Percentiles rank a stretch among this genome's conserved stretches.
Evolutionary conservation across 805 yeast species (phyloP).

Genomic region (Lipomyces yamadae): DNA sequence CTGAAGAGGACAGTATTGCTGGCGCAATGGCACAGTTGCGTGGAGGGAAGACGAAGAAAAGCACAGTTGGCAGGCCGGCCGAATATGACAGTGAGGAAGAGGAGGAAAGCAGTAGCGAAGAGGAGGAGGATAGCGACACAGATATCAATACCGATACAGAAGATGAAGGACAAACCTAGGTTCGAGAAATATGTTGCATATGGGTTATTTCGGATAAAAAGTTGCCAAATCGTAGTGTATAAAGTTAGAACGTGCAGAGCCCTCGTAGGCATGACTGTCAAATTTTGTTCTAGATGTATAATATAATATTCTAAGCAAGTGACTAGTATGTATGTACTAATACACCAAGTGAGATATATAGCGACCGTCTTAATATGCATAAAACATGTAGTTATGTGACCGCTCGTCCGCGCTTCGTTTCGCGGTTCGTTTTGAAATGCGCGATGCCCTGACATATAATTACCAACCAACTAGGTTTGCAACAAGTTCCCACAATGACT

Average conservation of each 20-base stretch:
- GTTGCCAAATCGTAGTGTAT: too few species aligned
- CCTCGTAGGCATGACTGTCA: background rate
- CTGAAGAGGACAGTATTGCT: conserved; percentile 75
- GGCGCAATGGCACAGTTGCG: conserved; percentile 74
- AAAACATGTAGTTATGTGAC: background rate
- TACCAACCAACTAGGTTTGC: background rate
- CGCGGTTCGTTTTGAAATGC: background rate
- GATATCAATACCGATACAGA: conserved; percentile 42
- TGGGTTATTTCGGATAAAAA: background rate
- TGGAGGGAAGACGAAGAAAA: conserved; percentile 59
- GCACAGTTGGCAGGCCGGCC: conserved; percentile 47
- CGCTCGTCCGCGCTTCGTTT: too few species aligned
- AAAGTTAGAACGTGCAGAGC: too few species aligned
- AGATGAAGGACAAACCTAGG: conserved; percentile 29
- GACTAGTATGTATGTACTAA: background rate
- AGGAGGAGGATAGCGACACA: conserved; percentile 38
- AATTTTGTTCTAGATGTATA: background rate
- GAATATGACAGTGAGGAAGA: conserved; percentile 67
- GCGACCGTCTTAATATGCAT: background rate
- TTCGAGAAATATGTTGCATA: background rate
- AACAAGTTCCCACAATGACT: background rate
- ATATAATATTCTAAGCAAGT: background rate
- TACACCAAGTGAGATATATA: background rate
- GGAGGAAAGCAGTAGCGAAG: conserved; percentile 34
- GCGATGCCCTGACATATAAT: too few species aligned